Evolutionary conservation across 129 eudicot genomes (phyloP), one percentile per base, ranked within the genome.

Genomic region (Flaveria robusta): DNA sequence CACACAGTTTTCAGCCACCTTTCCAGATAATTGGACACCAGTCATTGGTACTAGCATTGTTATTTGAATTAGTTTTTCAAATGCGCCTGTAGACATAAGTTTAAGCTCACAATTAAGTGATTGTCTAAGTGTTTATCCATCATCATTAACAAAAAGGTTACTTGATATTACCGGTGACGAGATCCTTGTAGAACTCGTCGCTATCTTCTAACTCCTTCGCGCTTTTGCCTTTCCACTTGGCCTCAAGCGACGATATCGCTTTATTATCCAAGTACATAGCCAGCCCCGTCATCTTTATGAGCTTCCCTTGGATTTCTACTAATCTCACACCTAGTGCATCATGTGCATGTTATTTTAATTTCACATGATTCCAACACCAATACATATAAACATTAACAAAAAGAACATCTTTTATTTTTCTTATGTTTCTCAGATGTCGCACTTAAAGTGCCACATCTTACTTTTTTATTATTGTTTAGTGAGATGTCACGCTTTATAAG

Each of bases 161-260:
- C 14, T 43, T 43, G 49, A 0, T 43, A 13, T 12, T 47, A 93
- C 97, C 98, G 0, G 90, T 78, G 52, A 88, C 85, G 49, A 93
- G 83, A 56, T 93, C 96, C 43, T 74, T 52, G 79, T 75, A 88
- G 83, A 93, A 93, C 59, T 87, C 90, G 14, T 82, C 87, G 34
- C 91, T 88, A 29, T 82, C 81, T 51, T 63, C 59, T 77, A 93
- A 79, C 81, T 93, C 96, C 16, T 77, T 82, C 2, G 87, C 82
- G 4, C 74, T 85, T 74, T 93, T 93, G 67, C 96, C 97, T 77
- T 88, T 93, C 98, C 98, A 93, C 74, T 93, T 90, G 13, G 4
- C 87, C 18, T 91, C 87, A 37, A 93, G 92, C 12, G 77, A 82
- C 16, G 88, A 43, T 56, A 93, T 83, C 23, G 97, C 98, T 69